Evolutionary conservation across 2,329 filamentous ascomycete genomes (phyloP).

Genomic region (Monilinia laxa): DNA sequence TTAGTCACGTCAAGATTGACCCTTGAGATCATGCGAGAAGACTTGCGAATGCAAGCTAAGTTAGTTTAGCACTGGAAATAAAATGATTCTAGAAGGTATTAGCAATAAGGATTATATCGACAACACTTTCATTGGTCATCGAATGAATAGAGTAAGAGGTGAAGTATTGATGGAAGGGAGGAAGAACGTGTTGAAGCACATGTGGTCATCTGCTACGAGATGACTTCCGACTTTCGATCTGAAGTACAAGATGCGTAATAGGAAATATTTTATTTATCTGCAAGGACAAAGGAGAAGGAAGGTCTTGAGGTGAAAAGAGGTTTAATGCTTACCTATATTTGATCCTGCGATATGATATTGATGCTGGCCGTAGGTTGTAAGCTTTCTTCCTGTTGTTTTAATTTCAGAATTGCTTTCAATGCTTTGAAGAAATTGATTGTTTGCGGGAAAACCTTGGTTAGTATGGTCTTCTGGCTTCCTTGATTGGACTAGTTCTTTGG

Average conservation of each 20-base stretch:
- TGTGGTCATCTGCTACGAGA: background rate
- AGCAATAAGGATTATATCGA: background rate
- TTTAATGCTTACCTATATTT: background rate
- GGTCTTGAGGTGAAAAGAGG: background rate
- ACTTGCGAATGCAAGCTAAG: too few species aligned
- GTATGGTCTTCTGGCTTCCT: background rate
- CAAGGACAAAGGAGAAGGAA: background rate
- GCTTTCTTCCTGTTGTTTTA: background rate
- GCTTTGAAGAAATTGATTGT: background rate
- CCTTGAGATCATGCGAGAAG: too few species aligned
- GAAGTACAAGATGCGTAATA: background rate
- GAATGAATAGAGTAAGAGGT: background rate
- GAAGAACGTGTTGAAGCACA: background rate
- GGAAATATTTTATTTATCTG: background rate
- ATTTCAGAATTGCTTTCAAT: background rate
- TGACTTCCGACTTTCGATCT: background rate
- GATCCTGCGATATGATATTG: background rate
- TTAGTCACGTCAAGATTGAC: too few species aligned
- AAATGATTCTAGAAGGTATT: background rate
- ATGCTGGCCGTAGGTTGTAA: background rate
- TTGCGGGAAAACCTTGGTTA: background rate
- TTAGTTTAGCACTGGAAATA: too few species aligned
- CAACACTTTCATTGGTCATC: too few species aligned
- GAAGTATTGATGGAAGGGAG: background rate
- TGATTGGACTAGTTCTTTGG: background rate